Base-by-base conservation (phyloP, 164 flowering plant genomes). In the Tetrastigma voinierianum region DNA sequence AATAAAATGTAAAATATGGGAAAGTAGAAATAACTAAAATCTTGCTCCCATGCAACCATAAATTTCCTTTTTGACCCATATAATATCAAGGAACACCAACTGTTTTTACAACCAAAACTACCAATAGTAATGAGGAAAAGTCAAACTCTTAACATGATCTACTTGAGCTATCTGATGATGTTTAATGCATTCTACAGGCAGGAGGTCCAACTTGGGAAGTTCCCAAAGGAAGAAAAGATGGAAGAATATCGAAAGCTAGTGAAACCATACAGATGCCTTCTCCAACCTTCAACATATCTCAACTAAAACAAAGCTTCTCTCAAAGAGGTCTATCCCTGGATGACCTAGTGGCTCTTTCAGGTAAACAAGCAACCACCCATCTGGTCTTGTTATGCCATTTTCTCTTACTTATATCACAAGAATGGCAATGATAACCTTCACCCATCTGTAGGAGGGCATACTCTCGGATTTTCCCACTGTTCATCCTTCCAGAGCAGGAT, bases 161-260 rank as follows among this genome's bases (percentile, higher is more conserved):
- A 32, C 40, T 32, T 32, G 40, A 4, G 40, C 40, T 32, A 4
- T 32, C 40, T 32, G 40, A 32, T 4, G 40, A 32, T 32, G 6
- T 32, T 32, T 32, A 32, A 19, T 53, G 47, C 25, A 13, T 60
- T n/a, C 48, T 67, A 4, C 62, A 90, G 94, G 74, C 90, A 18
- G 95, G 93, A 74, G 96, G 97, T 32, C 97, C 97, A 15, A 73
- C 65, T 44, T 91, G 95, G 97, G 79, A 82, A 3, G 96, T 90
- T 44, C 94, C 94, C 4, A 90, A 87, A 80, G 96, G 96, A 77
- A 84, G 96, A 72, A 78, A 77, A 73, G 94, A 90, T 77, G 97
- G 94, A 61, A 76, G 77, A 74, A 68, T 21, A 19, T 78, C 82
- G 14, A 74, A 54, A 51, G 82, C 79, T 3, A 79, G 68, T 23